A percentile compares a stretch with the other conserved stretches of the same genome.
These are phyloP conservation scores for Verticillium nubilum DNA, from an alignment of 2,329 filamentous ascomycete genomes.

Conservation along the genomic window DNA sequence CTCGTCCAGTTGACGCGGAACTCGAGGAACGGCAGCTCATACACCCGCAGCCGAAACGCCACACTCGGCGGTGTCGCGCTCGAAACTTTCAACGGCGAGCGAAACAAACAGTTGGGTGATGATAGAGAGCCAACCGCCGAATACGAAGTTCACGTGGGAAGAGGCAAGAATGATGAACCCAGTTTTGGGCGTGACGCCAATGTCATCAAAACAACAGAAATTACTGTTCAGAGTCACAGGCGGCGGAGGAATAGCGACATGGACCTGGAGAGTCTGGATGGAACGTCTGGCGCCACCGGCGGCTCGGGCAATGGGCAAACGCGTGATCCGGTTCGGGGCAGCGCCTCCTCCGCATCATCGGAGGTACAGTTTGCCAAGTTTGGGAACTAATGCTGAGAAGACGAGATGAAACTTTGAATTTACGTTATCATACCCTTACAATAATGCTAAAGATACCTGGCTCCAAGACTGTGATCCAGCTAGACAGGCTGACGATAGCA, in stretches of 20 bases:
- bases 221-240: background rate
- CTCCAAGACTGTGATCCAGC: too few relatives aligned
- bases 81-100: background rate
- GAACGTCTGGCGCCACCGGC: background rate
- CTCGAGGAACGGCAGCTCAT: background rate
- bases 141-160: background rate
- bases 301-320: background rate
- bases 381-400: background rate
- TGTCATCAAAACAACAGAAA: background rate
- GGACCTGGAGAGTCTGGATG: background rate
- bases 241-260: background rate
- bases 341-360: background rate
- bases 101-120: background rate
- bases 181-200: background rate
- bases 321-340: background rate
- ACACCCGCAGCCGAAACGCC: background rate
- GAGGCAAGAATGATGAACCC: background rate
- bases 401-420: background rate
- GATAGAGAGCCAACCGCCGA: background rate
- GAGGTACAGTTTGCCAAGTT: background rate
- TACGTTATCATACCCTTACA: background rate
- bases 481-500: too few relatives aligned
- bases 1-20: conserved; percentile 22
- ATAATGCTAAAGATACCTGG: too few relatives aligned
- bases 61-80: background rate